Percentiles rank a stretch among this genome's conserved stretches.
These are phyloP conservation scores for Fusarium sulawesiense DNA, from an alignment of 2,329 filamentous ascomycete genomes.

Conservation along the genomic window DNA sequence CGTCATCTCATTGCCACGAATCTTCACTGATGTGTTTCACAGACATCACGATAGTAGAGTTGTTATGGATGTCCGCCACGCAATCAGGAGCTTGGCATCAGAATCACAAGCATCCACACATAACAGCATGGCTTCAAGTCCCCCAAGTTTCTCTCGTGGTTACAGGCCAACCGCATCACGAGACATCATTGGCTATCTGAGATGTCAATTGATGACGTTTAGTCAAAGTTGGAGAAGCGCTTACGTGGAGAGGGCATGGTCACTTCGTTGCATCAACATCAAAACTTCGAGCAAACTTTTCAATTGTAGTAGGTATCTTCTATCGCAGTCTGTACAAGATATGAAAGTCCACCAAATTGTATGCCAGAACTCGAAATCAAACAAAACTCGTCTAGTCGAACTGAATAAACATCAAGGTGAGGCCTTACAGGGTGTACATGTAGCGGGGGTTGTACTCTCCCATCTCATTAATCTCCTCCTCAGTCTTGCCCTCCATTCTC, in stretches of 20 bases:
- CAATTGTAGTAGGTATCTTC: neutral
- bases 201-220: neutral
- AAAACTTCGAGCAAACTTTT: neutral
- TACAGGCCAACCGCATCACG: neutral
- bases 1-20: neutral
- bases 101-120: neutral
- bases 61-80: neutral
- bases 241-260: neutral
- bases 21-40: neutral
- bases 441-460: conserved; percentile 55
- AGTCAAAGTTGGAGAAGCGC: neutral
- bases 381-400: neutral
- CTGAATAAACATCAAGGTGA: accelerated
- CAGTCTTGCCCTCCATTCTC: conserved; percentile 55
- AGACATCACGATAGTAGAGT: neutral
- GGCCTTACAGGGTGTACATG: conserved; percentile 13
- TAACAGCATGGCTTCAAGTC: neutral
- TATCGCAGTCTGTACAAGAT: neutral
- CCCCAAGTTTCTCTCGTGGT: neutral
- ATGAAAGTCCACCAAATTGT: neutral
- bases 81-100: neutral
- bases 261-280: neutral
- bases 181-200: neutral
- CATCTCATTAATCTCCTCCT: conserved; percentile 56
- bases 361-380: neutral